Conservation (phyloP, 257 asterid species). For the Solanum virginianum region DNA sequence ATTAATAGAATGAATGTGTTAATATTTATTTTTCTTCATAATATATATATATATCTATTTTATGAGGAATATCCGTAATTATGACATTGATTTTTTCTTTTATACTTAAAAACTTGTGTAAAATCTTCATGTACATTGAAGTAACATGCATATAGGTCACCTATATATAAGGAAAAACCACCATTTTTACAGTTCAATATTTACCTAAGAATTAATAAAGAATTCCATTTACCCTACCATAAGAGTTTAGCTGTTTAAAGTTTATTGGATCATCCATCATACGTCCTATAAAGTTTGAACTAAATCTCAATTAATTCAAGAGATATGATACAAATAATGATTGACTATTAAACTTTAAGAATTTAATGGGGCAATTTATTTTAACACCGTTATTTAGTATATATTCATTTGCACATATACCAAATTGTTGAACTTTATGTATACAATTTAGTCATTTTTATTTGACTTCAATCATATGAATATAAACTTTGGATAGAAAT, state of each 20-base stretch:
- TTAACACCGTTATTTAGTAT: too few relatives aligned
- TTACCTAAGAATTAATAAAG: background rate
- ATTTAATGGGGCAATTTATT: too few relatives aligned
- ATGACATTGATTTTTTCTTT: background rate
- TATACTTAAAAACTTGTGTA: background rate
- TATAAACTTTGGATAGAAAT: too few relatives aligned
- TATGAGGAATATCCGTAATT: too few relatives aligned
- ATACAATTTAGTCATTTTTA: too few relatives aligned
- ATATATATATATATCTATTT: too few relatives aligned
- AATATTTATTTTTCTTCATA: background rate
- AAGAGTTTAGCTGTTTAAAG: too few relatives aligned
- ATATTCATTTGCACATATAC: too few relatives aligned
- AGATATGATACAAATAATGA: too few relatives aligned
- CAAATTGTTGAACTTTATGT: too few relatives aligned
- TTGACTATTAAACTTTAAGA: too few relatives aligned
- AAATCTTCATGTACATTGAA: background rate
- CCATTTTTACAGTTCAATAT: background rate
- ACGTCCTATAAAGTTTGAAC: background rate
- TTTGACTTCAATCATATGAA: too few relatives aligned
- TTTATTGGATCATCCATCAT: background rate
- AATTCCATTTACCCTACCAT: background rate
- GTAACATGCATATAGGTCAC: background rate
- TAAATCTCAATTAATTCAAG: background rate
- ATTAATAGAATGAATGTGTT: background rate
- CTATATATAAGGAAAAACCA: background rate